Evolutionary conservation across 495 filamentous ascomycete species (phyloP), one percentile per base, ranked within the genome.

Genomic region (Lentithecium fluviatile): DNA sequence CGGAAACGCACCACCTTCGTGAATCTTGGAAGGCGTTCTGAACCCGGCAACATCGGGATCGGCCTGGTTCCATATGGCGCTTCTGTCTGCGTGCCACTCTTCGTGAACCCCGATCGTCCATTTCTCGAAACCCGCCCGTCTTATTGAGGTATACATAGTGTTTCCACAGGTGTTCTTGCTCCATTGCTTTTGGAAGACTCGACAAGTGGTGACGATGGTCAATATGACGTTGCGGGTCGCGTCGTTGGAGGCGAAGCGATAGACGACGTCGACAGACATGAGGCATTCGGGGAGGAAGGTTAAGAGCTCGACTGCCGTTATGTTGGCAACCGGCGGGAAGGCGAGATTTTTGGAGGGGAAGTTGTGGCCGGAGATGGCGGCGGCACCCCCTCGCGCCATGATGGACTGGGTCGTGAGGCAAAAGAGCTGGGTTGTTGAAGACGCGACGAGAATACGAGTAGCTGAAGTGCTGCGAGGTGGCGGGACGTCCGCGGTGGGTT

Each of bases 221-320:
- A 4, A 43, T 6, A 43, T 5, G 5, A 43, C 40, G 13, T 15
- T 43, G 4, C 13, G 4, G 13, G 40, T 43, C 15, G 40, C 49
- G 17, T 24, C 49, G 29, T 52, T 52, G 17, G 12, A 2, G 23
- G 20, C 20, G 17, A 52, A 37, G 11, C 49, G 24, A 4, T 34
- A 13, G 17, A 52, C 20, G 32, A 52, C 24, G 32, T 52, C 32
- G 11, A 5, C 8, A 3, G 17, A 34, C 12, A 34, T 32, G 25
- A 52, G 49, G 12, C 49, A 52, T 8, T 37, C 10, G 2, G 49
- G 49, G 2, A 52, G 17, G 49, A 52, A 52, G 49, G 25, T 17
- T 3, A 52, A 15, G 17, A 52, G 24, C 25, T 52, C 49, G 32
- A 38, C 49, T 5, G 49, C 49, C 3, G 49, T 52, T 2, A 52